Base-by-base conservation (phyloP, 1,284 basidiomycete species). In the Trichosporon coremiiforme region DNA sequence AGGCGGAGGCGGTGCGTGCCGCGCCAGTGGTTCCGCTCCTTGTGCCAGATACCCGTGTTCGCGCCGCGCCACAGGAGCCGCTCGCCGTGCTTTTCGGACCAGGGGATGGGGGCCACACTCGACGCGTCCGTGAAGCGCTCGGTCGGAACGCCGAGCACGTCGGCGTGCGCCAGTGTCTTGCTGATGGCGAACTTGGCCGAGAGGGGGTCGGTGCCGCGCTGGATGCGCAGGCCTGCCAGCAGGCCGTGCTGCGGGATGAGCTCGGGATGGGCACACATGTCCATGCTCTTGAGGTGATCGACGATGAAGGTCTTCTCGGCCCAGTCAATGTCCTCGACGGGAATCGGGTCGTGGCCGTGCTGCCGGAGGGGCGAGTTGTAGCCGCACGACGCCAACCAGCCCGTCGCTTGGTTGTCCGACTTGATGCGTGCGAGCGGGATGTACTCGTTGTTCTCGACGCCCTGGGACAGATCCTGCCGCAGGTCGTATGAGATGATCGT, bases 401-500 rank as follows among this genome's bases (percentile, higher is more conserved):
- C 57, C 31, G 57, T 62, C 15, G 35, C n/a, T 2, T 31, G 12
- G 57, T 62, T 62, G 57, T 62, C 57, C 10, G 57, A 10, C 57
- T 35, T 62, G 57, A 62, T 33, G 29, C 22, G 29, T 5, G 20
- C 57, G 15, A 62, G 29, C 57, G 57, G 57, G 31, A 62, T 17
- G 31, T n/a, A 84, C 74, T 83, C 82, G n/a, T 82, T 83, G 17
- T 81, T 77, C 41, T 81, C 80, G 0, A 86, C 85, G 31, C 85
- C 85, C 31, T 84, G 77, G n/a, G 85, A 60, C 2, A 86, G 84
- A 64, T 84, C 79, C 3, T 79, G 45, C 68, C 82, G 81, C 65
- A 88, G 77, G 47, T 85, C 85, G 70, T 81, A 85, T 67, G 86
- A 84, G 1, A 85, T 81, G 20, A 85, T 78, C 25, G 85, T 76